Evolutionary conservation across 2,329 filamentous ascomycete species (phyloP).

Genomic region (Plectosphaerella sp.): DNA sequence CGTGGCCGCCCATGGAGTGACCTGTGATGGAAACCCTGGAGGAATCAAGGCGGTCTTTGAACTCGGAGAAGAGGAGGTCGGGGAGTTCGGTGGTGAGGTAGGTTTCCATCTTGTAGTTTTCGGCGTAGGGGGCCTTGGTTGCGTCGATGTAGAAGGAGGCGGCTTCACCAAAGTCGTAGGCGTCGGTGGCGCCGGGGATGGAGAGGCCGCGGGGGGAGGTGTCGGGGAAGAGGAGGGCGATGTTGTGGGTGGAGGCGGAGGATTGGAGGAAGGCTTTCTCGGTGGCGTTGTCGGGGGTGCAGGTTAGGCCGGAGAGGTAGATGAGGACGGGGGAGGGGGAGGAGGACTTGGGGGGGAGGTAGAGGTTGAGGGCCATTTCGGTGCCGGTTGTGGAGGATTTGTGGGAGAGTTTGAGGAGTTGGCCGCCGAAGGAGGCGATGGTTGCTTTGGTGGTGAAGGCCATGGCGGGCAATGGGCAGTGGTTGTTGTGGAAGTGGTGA

Average conservation of each 20-base stretch:
- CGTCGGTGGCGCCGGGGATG: conserved; percentile 79
- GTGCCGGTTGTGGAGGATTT: conserved; percentile 72
- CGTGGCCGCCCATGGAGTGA: conserved; percentile 97
- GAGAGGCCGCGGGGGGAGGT: conserved; percentile 83
- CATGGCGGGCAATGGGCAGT: too few relatives aligned
- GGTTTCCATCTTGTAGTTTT: conserved; percentile 88
- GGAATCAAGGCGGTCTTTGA: conserved; percentile 63
- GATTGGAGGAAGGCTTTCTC: conserved; percentile 90
- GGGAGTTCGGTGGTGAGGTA: conserved; percentile 93
- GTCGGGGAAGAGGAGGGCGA: conserved; percentile 94
- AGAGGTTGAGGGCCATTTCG: conserved; percentile 90
- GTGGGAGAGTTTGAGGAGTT: conserved; percentile 91
- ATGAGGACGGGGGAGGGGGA: conserved; percentile 73
- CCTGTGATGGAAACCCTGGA: conserved; percentile 77
- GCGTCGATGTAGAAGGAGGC: conserved; percentile 96
- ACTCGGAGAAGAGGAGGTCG: conserved; percentile 64
- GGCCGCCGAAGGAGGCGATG: conserved; percentile 89
- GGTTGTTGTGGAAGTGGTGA: too few relatives aligned
- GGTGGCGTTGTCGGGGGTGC: conserved; percentile 81
- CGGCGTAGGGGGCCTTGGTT: conserved; percentile 65
- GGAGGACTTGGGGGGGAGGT: conserved; percentile 71
- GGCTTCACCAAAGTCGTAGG: conserved; percentile 86
- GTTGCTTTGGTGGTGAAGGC: conserved; percentile 84
- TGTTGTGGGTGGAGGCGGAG: conserved; percentile 70
- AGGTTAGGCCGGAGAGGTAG: conserved; percentile 92